Evolutionary conservation across 768 basidiomycete genomes (phyloP), one percentile per base, ranked within the genome.

Genomic region (Mycena albidolilacea): DNA sequence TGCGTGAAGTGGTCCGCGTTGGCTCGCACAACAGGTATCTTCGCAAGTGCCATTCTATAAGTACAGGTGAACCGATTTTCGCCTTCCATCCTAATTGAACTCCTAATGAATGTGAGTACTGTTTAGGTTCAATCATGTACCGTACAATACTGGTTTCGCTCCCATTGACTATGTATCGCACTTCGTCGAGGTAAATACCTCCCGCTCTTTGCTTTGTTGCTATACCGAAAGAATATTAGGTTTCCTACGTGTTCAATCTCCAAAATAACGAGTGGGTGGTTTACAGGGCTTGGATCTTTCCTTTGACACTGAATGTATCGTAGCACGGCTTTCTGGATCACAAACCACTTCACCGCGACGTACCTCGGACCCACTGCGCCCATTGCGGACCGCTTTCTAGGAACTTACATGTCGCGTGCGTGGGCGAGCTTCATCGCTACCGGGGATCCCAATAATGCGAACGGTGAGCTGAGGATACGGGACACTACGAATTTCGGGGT

Each of bases 381-480:
- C 8, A 71, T 74, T 17, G 73, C 38, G 50, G 69, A 74, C 43
- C 69, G 73, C 39, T 74, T 74, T 66, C 65, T 74, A 8, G 73
- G 73, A 12, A 52, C 43, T 30, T 68, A 67, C 57, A 70, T 74
- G 73, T 62, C 73, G 14, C 58, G 65, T 5, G 44, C 73, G 17
- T 74, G 73, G 73, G 73, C 73, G 46, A 64, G 60, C 44, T 74
- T 74, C 54, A 67, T 70, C 30, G 73, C 73, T 50, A 74, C 73
- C 17, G 69, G 30, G 30, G 30, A 30, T 30, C 30, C 30, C 30
- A 30, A 30, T 30, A 30, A 30, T 4, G 30, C 30, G 73, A 70
- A 74, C 35, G 46, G 64, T 70, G 39, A 57, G 58, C 44, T 12
- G 50, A 52, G n/a, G 21, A 52, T 52, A 52, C n/a, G 21, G 50